Base-by-base conservation (phyloP, 352 stramenopile genomes). In the Pythium monospermum region DNA sequence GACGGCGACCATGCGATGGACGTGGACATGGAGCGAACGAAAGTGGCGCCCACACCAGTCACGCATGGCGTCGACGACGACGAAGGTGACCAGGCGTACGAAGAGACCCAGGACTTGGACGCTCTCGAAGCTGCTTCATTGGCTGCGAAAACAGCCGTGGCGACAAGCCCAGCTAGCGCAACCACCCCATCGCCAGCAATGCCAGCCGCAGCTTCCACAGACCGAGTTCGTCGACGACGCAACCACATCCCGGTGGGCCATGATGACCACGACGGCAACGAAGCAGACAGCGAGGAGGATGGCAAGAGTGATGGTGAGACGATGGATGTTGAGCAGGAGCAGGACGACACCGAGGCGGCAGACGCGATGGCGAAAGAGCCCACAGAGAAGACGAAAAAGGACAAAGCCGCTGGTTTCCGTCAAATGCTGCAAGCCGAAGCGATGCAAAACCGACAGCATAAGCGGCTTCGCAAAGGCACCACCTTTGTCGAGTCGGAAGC, bases 401-500 rank as follows among this genome's bases (percentile, higher is more conserved):
- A 94, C 41, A 86, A 80, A 28, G 78, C 80, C 26, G 80, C 80
- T 5, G 75, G 51, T 4, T 94, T 77, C 53, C 78, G 83, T 19
- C 70, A 59, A n/a, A 45, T 94, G 27, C 52, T 94, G 28, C 70
- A 69, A 21, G 73, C 60, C 3, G 83, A 94, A 40, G 77, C 77
- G 0, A 49, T 64, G 35, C 61, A 78, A 48, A 82, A 64, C 13
- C 66, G 68, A 21, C 66, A 72, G n/a, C 77, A 76, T 16, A 86
- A 85, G 41, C 71, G 76, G 0, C 53, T 87, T 4, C 38, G 67
- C 10, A 81, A 84, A 33, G 64, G 68, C 26, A 64, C 63, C 2
- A 74, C 77, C 47, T 86, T 91, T 49, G 75, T 94, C 13, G 83
- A 94, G 53, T 83, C 73, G 0, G 83, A 94, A 64, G 83, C 83